phyloP scores from a whole-genome alignment of 305 asterid species.

The Plantago lanceolata region DNA sequence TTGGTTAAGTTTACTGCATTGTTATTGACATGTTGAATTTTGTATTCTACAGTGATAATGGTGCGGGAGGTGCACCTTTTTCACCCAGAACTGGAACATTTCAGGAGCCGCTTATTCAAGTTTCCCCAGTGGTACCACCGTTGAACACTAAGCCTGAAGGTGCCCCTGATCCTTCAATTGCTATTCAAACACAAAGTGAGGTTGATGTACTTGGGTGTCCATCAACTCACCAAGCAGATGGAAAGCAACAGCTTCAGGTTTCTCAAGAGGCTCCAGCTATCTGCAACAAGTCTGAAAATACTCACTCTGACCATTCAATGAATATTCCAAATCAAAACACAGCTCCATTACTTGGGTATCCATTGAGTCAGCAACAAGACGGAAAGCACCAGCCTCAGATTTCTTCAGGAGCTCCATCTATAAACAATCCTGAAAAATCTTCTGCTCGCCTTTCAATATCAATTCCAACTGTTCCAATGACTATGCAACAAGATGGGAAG shows the following conservation, averaged over 20 bases:
- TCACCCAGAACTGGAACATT: slow-evolving; percentile 34
- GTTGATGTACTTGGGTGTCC: no score
- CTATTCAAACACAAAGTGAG: slow-evolving; percentile 3
- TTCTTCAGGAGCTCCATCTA: no score
- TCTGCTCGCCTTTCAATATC: no score
- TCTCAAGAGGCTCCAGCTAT: slow-evolving; percentile 27
- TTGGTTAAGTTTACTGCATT: background rate
- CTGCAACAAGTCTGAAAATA: slow-evolving; percentile 28
- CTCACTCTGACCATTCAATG: slow-evolving; percentile 32
- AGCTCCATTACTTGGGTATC: slow-evolving; percentile 42
- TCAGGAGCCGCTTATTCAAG: slow-evolving; percentile 52
- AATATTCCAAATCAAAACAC: slow-evolving; percentile 33
- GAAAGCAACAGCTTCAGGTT: no score
- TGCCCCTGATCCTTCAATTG: background rate
- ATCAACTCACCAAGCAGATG: no score
- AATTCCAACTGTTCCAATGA: no score
- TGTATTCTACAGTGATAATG: slow-evolving; percentile 51
- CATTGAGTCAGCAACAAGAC: slow-evolving; percentile 42
- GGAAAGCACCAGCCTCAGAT: slow-evolving; percentile 26
- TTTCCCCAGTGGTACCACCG: slow-evolving; percentile 31
- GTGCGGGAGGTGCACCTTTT: slow-evolving; percentile 40
- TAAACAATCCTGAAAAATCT: no score
- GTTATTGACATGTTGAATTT: slow-evolving; percentile 10
- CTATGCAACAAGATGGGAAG: no score
- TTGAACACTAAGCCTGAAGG: background rate